Base-by-base conservation (phyloP, 1,284 basidiomycete species). In the Malassezia sp. region DNA sequence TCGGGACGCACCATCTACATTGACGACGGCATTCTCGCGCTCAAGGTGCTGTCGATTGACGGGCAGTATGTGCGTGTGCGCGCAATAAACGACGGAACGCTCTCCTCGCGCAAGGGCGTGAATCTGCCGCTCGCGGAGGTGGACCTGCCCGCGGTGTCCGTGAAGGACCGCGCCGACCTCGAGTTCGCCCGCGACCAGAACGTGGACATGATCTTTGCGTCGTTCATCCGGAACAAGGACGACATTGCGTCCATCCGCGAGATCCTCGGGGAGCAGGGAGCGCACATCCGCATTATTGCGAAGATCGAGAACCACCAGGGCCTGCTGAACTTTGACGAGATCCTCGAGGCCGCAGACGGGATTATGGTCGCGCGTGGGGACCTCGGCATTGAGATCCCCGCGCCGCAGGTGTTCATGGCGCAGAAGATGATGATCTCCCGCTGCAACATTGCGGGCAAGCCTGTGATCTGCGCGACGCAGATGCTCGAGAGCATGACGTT, bases 61-160 rank as follows among this genome's bases (percentile, higher is more conserved):
- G 63, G 58, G 42, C 60, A 63, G 35, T 58, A 58, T 47, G 64
- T 74, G 57, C 55, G 67, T 42, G 93, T 99, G 63, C 85, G 86
- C 62, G 80, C 88, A 33, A 61, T 95, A 72, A 99, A 97, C 80
- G 84, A 83, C 66, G 93, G 91, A 49, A 81, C 77, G 30, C 82
- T 99, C 60, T 88, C 85, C 42, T 95, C 89, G 52, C 85, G 88
- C 73, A 99, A 99, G 78, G 93, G 93, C 73, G 93, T 97, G 75
- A 97, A 97, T 75, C 81, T 99, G 50, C 93, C 93, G 65, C 93
- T 96, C 74, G 96, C 93, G 57, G 80, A 84, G 22, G 93, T 99
- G 67, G 93, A 97, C 75, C 82, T 99, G 42, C 93, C 93, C 46
- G 87, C 93, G 44, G 81, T 97, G 43, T 96, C 90, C 49, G 86